These are phyloP conservation scores for Pyrrhoderma lamaoense DNA, from an alignment of 1,284 basidiomycete genomes.

Conservation along the genomic window DNA sequence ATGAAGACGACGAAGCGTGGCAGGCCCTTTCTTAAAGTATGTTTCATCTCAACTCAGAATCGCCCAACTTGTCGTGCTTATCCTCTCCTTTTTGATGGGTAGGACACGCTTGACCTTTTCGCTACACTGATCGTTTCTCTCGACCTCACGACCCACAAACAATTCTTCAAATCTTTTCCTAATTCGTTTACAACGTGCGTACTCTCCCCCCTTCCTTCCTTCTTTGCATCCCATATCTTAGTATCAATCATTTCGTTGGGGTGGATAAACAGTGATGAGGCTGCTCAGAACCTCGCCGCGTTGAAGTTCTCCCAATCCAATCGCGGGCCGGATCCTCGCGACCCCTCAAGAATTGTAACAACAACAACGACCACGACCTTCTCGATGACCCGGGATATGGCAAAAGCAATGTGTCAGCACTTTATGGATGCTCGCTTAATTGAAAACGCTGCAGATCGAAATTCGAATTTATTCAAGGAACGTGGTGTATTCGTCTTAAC, in stretches of 20 bases:
- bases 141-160: slow-evolving; percentile 82
- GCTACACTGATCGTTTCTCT: slow-evolving; percentile 95
- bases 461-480: slow-evolving; percentile 90
- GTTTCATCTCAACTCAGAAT: slow-evolving; percentile 9
- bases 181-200: slow-evolving; percentile 95
- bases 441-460: slow-evolving; percentile 90
- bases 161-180: slow-evolving; percentile 91
- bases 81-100: slow-evolving; percentile 7
- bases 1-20: slow-evolving; percentile 96
- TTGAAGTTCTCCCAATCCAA: slow-evolving; percentile 99
- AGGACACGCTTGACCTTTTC: slow-evolving; percentile 98
- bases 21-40: slow-evolving; percentile 87
- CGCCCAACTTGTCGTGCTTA: slow-evolving; percentile 6
- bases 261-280: slow-evolving; percentile 74
- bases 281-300: slow-evolving; percentile 87
- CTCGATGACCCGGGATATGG: slow-evolving; percentile 99
- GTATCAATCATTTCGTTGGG: slow-evolving; percentile 4
- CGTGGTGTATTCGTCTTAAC: slow-evolving; percentile 94
- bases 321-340: slow-evolving; percentile 94
- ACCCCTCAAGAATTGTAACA: slow-evolving; percentile 94
- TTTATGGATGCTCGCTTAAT: slow-evolving; percentile 98
- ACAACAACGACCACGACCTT: slow-evolving; percentile 99
- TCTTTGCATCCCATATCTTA: slow-evolving; percentile 19
- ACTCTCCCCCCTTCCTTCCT: slow-evolving; percentile 5
- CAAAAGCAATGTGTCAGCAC: slow-evolving; percentile 98